Evolutionary conservation across 2,329 filamentous ascomycete species (phyloP).

Genomic region (Massarina eburnea): DNA sequence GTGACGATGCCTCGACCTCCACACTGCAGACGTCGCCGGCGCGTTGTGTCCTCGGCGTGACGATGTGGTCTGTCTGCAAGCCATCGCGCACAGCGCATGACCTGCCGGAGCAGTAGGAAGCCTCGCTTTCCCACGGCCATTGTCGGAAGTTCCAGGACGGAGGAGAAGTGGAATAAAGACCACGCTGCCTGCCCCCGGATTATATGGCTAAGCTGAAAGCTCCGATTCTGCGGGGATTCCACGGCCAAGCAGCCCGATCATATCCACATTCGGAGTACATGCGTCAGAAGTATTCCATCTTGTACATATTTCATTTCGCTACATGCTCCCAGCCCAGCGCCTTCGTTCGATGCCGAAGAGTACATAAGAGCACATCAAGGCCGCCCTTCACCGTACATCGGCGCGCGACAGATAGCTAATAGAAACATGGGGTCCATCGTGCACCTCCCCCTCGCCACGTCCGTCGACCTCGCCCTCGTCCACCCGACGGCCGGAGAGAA

Average conservation of each 20-base stretch:
- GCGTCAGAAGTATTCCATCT: neutral
- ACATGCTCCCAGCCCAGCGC: too few species aligned
- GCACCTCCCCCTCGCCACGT: slow-evolving; percentile 51
- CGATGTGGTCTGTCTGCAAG: slow-evolving; percentile 24
- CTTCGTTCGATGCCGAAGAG: neutral
- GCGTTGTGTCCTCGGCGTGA: slow-evolving; percentile 15
- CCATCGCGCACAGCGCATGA: slow-evolving; percentile 25
- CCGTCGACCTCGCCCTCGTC: slow-evolving; percentile 55
- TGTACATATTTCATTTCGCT: neutral
- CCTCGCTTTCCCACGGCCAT: slow-evolving; percentile 36
- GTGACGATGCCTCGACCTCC: neutral
- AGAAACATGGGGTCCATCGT: slow-evolving; percentile 26
- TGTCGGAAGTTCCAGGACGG: slow-evolving; percentile 27
- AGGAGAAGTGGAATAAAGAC: neutral
- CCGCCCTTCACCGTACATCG: too few species aligned
- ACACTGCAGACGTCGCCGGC: too few species aligned
- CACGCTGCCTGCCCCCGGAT: neutral
- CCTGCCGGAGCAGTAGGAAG: slow-evolving; percentile 19
- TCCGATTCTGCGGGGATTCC: neutral
- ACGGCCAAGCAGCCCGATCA: neutral
- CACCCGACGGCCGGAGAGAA: slow-evolving; percentile 58
- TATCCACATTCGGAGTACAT: neutral
- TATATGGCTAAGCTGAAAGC: neutral
- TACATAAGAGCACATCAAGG: too few species aligned
- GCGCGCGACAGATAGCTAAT: neutral